Conservation (phyloP, 352 stramenopile genomes). For the Globisporangium canariense region DNA sequence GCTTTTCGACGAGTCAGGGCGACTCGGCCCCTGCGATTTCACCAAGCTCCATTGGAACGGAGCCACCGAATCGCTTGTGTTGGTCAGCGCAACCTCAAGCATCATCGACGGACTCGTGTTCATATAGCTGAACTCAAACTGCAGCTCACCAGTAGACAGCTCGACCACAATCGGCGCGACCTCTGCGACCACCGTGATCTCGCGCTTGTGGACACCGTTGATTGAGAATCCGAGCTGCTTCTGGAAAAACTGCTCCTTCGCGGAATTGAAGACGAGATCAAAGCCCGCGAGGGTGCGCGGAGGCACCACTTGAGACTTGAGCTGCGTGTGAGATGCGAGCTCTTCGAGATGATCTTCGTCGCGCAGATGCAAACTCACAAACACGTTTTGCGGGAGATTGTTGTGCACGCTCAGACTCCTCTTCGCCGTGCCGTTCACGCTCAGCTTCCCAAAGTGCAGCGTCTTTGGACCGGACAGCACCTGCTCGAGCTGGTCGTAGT, state of each 20-base stretch:
- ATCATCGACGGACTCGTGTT: constrained; percentile 48
- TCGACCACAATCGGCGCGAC: constrained; percentile 88
- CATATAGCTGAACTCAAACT: constrained; percentile 73
- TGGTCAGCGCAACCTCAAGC: constrained; percentile 75
- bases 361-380: constrained; percentile 58
- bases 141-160: constrained; percentile 47
- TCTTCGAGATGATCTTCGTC: constrained; percentile 50
- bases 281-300: constrained; percentile 80
- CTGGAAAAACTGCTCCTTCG: constrained; percentile 82
- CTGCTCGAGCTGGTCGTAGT: constrained; percentile 74
- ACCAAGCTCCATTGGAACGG: constrained; percentile 77
- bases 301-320: constrained; percentile 86
- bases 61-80: constrained; percentile 88
- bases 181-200: constrained; percentile 81
- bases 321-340: constrained; percentile 41
- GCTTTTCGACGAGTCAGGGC: constrained; percentile 64
- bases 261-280: constrained; percentile 84
- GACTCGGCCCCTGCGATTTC: constrained; percentile 13
- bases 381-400: constrained; percentile 74
- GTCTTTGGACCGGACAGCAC: constrained; percentile 69
- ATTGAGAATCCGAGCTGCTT: constrained; percentile 80
- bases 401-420: constrained; percentile 90
- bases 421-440: constrained; percentile 73
- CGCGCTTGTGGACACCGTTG: constrained; percentile 83
- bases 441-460: constrained; percentile 91